phyloP scores from a whole-genome alignment of 2,329 filamentous ascomycete species.

The Chaetomiaceae sp. region DNA sequence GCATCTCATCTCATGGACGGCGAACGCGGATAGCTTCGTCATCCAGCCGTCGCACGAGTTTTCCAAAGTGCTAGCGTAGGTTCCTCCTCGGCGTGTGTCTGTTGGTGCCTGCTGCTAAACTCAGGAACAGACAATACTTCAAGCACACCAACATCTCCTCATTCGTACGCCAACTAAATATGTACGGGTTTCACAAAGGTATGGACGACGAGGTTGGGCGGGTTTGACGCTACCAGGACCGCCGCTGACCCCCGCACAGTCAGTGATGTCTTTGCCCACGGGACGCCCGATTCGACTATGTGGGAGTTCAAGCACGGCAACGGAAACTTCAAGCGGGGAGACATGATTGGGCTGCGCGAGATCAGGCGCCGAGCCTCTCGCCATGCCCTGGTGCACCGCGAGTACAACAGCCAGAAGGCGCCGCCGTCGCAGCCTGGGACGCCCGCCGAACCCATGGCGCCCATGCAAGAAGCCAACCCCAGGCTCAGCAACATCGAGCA shows the following conservation, averaged over 20 bases:
- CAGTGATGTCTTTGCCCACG: conserved; percentile 96
- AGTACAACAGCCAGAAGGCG: conserved; percentile 76
- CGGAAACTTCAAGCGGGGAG: conserved; percentile 93
- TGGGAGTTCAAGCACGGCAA: conserved; percentile 99
- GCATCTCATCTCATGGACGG: conserved; percentile 95
- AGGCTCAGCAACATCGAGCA: conserved; percentile 75
- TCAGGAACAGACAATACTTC: conserved; percentile 85
- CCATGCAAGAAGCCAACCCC: conserved; percentile 69
- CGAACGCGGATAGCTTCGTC: conserved; percentile 91
- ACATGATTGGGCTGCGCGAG: conserved; percentile 83
- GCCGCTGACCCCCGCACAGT: conserved; percentile 56
- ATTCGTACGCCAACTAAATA: conserved; percentile 95
- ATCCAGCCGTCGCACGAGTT: conserved; percentile 98
- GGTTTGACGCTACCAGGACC: conserved; percentile 17
- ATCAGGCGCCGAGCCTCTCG: conserved; percentile 93
- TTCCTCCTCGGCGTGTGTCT: conserved; percentile 21
- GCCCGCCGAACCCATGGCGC: conserved; percentile 74
- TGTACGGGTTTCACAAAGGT: conserved; percentile 99
- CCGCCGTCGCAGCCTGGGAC: conserved; percentile 74
- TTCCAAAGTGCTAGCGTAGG: conserved; percentile 95
- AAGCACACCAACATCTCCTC: conserved; percentile 99
- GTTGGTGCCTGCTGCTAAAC: conserved; percentile 36
- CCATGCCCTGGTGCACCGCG: conserved; percentile 87
- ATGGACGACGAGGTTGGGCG: neutral
- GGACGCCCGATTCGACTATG: conserved; percentile 84